Percentiles rank a stretch among this genome's conserved stretches.
Evolutionary conservation across 148 eudicot species (phyloP).

Genomic region (Dianthus caryophyllus): DNA sequence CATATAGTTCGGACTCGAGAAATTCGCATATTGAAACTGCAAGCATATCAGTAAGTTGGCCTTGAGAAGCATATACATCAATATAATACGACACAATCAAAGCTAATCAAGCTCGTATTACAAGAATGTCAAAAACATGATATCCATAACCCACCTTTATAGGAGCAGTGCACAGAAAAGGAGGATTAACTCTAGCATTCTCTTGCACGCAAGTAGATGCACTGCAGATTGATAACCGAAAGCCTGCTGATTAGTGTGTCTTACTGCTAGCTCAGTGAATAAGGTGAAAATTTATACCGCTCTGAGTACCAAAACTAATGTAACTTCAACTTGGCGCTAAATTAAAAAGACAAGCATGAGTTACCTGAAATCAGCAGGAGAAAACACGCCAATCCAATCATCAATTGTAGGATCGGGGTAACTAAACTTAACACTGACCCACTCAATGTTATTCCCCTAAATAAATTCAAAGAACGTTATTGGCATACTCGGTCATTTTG

Average conservation of each 20-base stretch:
- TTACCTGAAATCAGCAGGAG: conserved; percentile 87
- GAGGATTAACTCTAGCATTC: conserved; percentile 14
- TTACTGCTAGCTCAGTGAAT: neutral
- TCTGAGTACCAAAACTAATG: neutral
- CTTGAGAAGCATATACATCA: conserved; percentile 1
- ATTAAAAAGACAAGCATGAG: neutral
- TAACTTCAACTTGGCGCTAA: neutral
- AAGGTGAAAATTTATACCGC: neutral
- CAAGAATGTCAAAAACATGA: neutral
- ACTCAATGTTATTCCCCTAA: conserved; percentile 33
- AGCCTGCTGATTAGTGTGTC: neutral
- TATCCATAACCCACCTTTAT: conserved; percentile 20
- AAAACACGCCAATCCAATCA: conserved; percentile 96
- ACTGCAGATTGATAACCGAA: conserved; percentile 17
- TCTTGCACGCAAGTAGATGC: conserved; percentile 19
- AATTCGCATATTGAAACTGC: conserved; percentile 88
- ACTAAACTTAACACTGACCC: conserved; percentile 58
- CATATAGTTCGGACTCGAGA: conserved; percentile 46
- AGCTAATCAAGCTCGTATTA: neutral
- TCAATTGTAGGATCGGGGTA: conserved; percentile 49
- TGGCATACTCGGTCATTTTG: neutral
- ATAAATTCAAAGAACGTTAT: conserved; percentile 3
- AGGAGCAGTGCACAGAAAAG: conserved; percentile 29
- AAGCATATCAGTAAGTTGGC: neutral
- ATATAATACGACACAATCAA: too few relatives aligned